Evolutionary conservation across 2,329 filamentous ascomycete species (phyloP).

Genomic region (Penicillium occitanis): DNA sequence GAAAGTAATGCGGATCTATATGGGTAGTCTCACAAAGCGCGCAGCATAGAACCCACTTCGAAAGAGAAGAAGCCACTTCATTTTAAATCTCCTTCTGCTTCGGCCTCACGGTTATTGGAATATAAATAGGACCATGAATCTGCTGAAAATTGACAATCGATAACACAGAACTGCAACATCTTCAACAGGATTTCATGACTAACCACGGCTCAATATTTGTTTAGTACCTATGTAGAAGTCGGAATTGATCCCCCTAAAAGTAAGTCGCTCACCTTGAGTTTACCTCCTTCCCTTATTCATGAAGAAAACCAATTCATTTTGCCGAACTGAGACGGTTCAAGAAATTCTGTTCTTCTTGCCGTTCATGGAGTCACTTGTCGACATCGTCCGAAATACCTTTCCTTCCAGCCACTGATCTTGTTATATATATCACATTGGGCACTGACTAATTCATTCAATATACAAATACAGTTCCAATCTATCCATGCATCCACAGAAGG

Average conservation of each 20-base stretch:
- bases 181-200: background rate
- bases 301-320: constrained; percentile 14
- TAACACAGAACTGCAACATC: too few species aligned
- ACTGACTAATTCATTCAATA: background rate
- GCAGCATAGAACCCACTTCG: background rate
- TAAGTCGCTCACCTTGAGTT: background rate
- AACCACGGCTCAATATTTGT: background rate
- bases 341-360: constrained; percentile 5
- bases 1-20: background rate
- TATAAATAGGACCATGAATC: background rate
- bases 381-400: constrained; percentile 14
- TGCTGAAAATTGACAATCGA: background rate
- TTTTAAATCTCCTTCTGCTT: background rate
- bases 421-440: background rate
- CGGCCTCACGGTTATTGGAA: too few species aligned
- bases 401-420: background rate
- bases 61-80: too few species aligned
- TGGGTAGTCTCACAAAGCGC: background rate
- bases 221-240: background rate
- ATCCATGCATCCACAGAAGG: background rate
- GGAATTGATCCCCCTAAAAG: background rate
- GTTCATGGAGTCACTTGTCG: constrained; percentile 15
- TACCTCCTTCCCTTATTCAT: background rate
- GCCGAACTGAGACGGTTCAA: constrained; percentile 12
- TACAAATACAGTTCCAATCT: background rate